Evolutionary conservation across 768 basidiomycete genomes (phyloP).

Genomic region (Lactifluus pinguis): DNA sequence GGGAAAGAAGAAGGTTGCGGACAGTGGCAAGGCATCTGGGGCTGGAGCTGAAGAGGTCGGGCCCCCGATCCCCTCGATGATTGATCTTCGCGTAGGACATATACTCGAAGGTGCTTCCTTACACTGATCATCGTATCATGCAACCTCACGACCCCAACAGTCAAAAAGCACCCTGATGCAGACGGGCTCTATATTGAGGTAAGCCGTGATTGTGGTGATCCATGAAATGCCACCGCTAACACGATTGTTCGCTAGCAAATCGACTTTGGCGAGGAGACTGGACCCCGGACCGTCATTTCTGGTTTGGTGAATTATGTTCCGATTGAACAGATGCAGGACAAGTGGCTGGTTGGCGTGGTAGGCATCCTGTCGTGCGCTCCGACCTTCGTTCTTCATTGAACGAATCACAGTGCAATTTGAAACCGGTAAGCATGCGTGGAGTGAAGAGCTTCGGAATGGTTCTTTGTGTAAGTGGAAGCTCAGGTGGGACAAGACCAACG

Average conservation of each 20-base stretch:
- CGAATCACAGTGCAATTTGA: conserved; percentile 68
- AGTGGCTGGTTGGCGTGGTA: conserved; percentile 77
- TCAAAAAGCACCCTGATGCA: conserved; percentile 94
- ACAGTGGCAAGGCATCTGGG: conserved; percentile 25
- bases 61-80: conserved; percentile 92
- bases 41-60: conserved; percentile 55
- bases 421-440: conserved; percentile 94
- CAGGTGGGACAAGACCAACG: background rate
- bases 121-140: background rate
- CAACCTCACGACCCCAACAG: conserved; percentile 25
- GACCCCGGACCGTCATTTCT: conserved; percentile 93
- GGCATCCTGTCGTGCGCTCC: conserved; percentile 19
- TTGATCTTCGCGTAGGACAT: conserved; percentile 89
- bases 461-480: conserved; percentile 53
- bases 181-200: conserved; percentile 96
- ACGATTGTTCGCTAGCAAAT: conserved; percentile 57
- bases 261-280: conserved; percentile 89
- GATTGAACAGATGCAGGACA: conserved; percentile 86
- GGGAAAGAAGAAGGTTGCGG: conserved; percentile 29
- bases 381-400: background rate
- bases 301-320: conserved; percentile 95
- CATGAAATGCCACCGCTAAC: background rate
- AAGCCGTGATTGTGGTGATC: conserved; percentile 14
- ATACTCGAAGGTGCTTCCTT: conserved; percentile 72
- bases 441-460: conserved; percentile 99